These are phyloP conservation scores for Trapa incisa DNA, from an alignment of 345 rosid species.

Conservation along the genomic window DNA sequence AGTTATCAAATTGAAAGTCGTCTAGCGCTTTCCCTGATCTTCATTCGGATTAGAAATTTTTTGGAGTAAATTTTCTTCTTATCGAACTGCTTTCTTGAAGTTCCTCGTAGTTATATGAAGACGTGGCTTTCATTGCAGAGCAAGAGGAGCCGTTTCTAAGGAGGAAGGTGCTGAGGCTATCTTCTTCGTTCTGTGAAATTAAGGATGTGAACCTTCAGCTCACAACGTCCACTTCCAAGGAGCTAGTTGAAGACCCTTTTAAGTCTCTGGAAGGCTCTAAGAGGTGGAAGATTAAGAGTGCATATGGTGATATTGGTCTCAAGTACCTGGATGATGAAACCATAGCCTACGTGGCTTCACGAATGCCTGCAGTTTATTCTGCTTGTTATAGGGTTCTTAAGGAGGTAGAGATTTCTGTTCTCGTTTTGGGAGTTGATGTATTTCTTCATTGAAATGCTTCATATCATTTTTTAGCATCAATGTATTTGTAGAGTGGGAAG, in stretches of 20 bases:
- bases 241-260: constrained; percentile 62
- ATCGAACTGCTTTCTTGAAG: background rate
- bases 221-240: constrained; percentile 41
- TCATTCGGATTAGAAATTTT: background rate
- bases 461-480: background rate
- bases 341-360: constrained; percentile 79
- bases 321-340: constrained; percentile 70
- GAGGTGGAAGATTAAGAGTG: constrained; percentile 80
- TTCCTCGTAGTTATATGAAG: background rate
- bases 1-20: background rate
- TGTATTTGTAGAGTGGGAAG: background rate
- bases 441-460: background rate
- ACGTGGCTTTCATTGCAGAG: constrained; percentile 22
- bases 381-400: constrained; percentile 65
- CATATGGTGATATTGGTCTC: constrained; percentile 78
- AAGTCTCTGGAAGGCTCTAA: constrained; percentile 61
- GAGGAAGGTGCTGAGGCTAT: constrained; percentile 65
- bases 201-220: constrained; percentile 52
- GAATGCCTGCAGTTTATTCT: constrained; percentile 94
- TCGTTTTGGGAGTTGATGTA: background rate
- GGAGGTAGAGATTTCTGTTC: constrained; percentile 32
- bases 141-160: constrained; percentile 69
- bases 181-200: constrained; percentile 53
- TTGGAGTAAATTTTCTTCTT: background rate
- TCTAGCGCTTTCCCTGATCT: background rate